phyloP scores from a whole-genome alignment of 2,329 filamentous ascomycete genomes.

The Blumeria hordei region DNA sequence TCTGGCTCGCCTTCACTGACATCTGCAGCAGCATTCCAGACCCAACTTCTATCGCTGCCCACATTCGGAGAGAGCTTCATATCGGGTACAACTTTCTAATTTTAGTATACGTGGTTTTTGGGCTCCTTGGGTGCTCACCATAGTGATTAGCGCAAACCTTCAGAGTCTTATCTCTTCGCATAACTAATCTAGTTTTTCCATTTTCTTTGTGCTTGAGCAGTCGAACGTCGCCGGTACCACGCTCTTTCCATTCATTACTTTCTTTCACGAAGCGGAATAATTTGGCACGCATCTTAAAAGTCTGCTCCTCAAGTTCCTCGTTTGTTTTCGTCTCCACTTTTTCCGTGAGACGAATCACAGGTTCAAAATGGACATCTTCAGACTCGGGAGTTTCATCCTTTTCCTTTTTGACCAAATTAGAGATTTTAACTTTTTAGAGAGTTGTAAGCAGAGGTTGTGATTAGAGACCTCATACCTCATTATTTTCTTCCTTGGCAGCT shows the following conservation, averaged over 20 bases:
- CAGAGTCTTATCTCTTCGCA: slow-evolving; percentile 98
- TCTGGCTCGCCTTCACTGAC: slow-evolving; percentile 96
- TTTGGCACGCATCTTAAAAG: slow-evolving; percentile 99
- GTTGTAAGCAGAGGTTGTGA: background rate
- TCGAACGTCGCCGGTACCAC: slow-evolving; percentile 86
- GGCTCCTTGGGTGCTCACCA: slow-evolving; percentile 31
- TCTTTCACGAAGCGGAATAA: slow-evolving; percentile 95
- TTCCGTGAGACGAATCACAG: slow-evolving; percentile 85
- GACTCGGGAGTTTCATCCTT: slow-evolving; percentile 60
- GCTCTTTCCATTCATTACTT: slow-evolving; percentile 93
- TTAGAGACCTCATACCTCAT: background rate
- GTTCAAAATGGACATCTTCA: slow-evolving; percentile 90
- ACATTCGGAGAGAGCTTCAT: slow-evolving; percentile 99
- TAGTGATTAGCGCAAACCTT: slow-evolving; percentile 99
- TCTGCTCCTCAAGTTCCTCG: slow-evolving; percentile 91
- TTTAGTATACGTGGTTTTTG: no score
- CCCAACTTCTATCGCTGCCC: slow-evolving; percentile 94
- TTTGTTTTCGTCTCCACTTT: slow-evolving; percentile 95
- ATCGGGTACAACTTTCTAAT: slow-evolving; percentile 61
- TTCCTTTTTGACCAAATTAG: background rate
- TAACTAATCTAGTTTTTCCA: slow-evolving; percentile 88
- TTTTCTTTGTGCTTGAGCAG: slow-evolving; percentile 98
- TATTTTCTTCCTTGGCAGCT: background rate
- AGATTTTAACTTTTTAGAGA: background rate
- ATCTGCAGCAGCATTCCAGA: slow-evolving; percentile 95